Conservation (phyloP, 768 basidiomycete species). For the Auricularia heimuer region DNA sequence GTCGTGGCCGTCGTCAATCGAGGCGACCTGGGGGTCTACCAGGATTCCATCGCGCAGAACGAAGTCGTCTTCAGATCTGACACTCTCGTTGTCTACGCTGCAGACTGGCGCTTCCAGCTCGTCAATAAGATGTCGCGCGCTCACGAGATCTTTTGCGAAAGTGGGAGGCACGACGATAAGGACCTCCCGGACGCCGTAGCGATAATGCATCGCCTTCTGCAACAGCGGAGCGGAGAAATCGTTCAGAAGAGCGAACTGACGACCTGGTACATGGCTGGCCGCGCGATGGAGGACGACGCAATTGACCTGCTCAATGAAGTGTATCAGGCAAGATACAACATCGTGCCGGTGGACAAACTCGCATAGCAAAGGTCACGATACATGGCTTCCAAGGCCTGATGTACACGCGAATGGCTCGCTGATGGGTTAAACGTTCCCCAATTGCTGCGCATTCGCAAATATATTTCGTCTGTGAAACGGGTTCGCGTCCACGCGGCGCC, state of each 20-base stretch:
- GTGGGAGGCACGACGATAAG: neutral
- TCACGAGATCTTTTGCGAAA: neutral
- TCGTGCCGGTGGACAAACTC: neutral
- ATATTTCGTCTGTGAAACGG: neutral
- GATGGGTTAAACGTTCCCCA: neutral
- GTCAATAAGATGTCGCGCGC: neutral
- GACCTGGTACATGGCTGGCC: neutral
- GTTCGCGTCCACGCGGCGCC: neutral
- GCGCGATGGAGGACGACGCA: neutral
- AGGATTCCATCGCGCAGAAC: neutral
- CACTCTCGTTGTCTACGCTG: neutral
- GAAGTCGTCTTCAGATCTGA: neutral
- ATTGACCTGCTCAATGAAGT: neutral
- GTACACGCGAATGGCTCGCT: neutral
- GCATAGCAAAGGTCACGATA: neutral
- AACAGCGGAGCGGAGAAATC: neutral
- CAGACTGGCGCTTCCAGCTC: slow-evolving; percentile 1
- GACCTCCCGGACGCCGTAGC: neutral
- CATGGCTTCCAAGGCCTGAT: neutral
- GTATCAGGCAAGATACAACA: neutral
- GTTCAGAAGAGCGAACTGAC: neutral
- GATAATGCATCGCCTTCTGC: neutral
- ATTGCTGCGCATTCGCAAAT: neutral
- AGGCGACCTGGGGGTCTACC: neutral
- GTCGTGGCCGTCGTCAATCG: neutral